Base-by-base conservation (phyloP, 768 basidiomycete genomes). In the Lactifluus hygrophoroides region DNA sequence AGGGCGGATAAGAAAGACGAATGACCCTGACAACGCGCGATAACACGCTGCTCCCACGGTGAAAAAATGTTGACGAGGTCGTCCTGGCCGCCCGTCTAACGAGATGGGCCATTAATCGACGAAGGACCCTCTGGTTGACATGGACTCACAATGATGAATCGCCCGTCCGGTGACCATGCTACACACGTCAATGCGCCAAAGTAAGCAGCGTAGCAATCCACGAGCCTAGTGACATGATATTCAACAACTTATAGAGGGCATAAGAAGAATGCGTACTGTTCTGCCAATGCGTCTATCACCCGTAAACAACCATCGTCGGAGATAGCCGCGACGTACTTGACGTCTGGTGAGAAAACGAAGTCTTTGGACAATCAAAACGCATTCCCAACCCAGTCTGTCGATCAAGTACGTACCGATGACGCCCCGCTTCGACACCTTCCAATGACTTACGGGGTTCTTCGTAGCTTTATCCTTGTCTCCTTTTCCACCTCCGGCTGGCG, bases 21-120 rank as follows among this genome's bases (percentile, higher is more conserved):
- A 68, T 99, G 96, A 0, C 96, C 96, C 71, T 96, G 94, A 73
- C 96, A 98, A 55, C 94, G 81, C 5, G 96, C 96, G 10, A 99
- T 83, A 6, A 98, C 84, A 3, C 94, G 83, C 69, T 92, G 88
- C 69, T 98, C 96, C 81, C 86, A 88, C 0, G 94, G 93, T 0
- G 94, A 94, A 70, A 92, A 91, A 59, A 99, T 89, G 4, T 94
- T 95, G 54, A 96, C 73, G 10, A 98, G 78, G 68, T 99, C 96
- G 67, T 99, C 96, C 75, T 99, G 94, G 0, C 96, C 96, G 13
- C 94, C 96, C 1, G 92, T 91, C 90, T 94, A 65, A 57, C 23
- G 25, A 51, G 4, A 21, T 14, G 25, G 35, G 48, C 42, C 43
- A 48, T 32, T 47, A 34, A 59, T 45, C n/a, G 23, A 14, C 4